Evolutionary conservation across 805 yeast genomes (phyloP).

Genomic region (Blastobotrys muscicola): DNA sequence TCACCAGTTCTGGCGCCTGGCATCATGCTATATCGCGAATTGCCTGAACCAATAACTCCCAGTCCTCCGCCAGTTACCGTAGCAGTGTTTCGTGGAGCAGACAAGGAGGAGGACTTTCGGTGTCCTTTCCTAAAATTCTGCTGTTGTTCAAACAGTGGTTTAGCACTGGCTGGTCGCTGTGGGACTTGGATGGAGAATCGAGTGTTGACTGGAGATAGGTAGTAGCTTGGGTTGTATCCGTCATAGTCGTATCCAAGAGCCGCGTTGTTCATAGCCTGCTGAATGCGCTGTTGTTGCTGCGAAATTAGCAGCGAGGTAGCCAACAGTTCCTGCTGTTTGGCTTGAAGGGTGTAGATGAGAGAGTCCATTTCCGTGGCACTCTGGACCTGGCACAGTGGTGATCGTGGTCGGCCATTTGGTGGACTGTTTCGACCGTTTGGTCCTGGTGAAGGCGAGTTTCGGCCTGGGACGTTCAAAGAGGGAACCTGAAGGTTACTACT

Average conservation of each 20-base stretch:
- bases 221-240: constrained; percentile 2
- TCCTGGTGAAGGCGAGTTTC: constrained; percentile 1
- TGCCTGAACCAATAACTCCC: constrained; percentile 4
- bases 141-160: neutral
- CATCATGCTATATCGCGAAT: neutral
- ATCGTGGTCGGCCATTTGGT: neutral
- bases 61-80: constrained; percentile 2
- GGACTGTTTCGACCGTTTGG: too few species aligned
- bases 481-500: constrained; percentile 7
- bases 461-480: constrained; percentile 4
- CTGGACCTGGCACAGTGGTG: constrained; percentile 3
- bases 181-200: constrained; percentile 5
- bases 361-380: constrained; percentile 9
- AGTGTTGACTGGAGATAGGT: constrained; percentile 4
- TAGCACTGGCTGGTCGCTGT: constrained; percentile 2
- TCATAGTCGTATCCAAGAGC: neutral
- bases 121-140: constrained; percentile 20
- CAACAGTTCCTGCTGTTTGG: constrained; percentile 27
- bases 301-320: constrained; percentile 25
- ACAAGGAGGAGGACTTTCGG: constrained; percentile 20
- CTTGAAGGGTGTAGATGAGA: constrained; percentile 23
- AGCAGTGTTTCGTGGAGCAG: constrained; percentile 8
- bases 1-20: constrained; percentile 1
- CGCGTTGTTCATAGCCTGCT: constrained; percentile 21
- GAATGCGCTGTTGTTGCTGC: constrained; percentile 28